Conservation (phyloP, 495 filamentous ascomycete species). For the Xylaria curta region DNA sequence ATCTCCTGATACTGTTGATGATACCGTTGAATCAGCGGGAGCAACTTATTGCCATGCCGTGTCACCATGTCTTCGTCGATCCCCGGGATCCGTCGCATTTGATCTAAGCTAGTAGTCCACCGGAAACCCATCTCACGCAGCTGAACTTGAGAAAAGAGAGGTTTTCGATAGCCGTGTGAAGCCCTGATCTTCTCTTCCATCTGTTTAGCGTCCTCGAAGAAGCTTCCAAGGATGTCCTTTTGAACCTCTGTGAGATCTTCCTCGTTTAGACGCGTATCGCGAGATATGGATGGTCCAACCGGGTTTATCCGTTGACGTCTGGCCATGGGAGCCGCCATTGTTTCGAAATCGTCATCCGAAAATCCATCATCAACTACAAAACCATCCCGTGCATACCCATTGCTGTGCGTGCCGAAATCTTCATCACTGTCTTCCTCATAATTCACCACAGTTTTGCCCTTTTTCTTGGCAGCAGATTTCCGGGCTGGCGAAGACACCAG, state of each 20-base stretch:
- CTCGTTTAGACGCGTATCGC: slow-evolving; percentile 65
- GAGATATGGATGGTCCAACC: slow-evolving; percentile 74
- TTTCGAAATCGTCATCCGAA: slow-evolving; percentile 64
- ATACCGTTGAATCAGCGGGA: slow-evolving; percentile 66
- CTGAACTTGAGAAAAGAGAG: slow-evolving; percentile 77
- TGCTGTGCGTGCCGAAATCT: slow-evolving; percentile 44
- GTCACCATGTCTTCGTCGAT: slow-evolving; percentile 75
- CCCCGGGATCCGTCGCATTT: slow-evolving; percentile 70
- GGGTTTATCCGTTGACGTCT: slow-evolving; percentile 31
- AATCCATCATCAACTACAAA: slow-evolving; percentile 59
- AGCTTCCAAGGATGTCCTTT: slow-evolving; percentile 61
- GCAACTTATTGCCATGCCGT: slow-evolving; percentile 70
- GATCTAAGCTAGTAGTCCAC: slow-evolving; percentile 64
- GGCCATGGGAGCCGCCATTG: slow-evolving; percentile 51
- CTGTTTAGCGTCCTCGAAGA: slow-evolving; percentile 74
- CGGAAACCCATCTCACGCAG: slow-evolving; percentile 84
- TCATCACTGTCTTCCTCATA: slow-evolving; percentile 47
- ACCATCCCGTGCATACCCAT: slow-evolving; percentile 57
- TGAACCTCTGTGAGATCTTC: slow-evolving; percentile 61
- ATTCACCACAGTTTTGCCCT: slow-evolving; percentile 53
- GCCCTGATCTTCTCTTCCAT: slow-evolving; percentile 71
- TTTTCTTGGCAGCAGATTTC: slow-evolving; percentile 42
- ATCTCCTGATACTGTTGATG: slow-evolving; percentile 66
- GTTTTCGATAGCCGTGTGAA: slow-evolving; percentile 64
- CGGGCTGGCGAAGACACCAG: slow-evolving; percentile 83